phyloP scores from a whole-genome alignment of 495 filamentous ascomycete genomes.

The Penicillium samsonianum region DNA sequence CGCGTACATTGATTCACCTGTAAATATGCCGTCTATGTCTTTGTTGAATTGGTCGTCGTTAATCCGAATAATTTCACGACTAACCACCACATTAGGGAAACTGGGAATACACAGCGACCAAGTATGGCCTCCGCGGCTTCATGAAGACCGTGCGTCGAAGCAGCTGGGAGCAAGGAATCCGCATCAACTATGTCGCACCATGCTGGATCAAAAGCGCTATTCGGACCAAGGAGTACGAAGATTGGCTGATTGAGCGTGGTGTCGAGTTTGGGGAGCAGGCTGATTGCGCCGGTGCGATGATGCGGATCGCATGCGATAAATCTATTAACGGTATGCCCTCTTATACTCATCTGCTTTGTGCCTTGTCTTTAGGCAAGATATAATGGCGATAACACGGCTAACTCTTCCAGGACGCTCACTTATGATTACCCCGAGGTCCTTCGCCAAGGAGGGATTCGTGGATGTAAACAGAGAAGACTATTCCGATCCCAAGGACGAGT shows the following conservation, averaged over 20 bases:
- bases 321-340: not conserved
- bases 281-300: constrained; percentile 2
- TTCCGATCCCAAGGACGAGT: not conserved
- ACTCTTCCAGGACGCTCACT: not conserved
- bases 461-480: constrained; percentile 1
- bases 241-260: not conserved
- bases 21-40: not conserved
- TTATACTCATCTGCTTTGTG: no score
- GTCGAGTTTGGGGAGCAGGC: not conserved
- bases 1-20: constrained; percentile 1
- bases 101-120: constrained; percentile 1
- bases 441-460: not conserved
- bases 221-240: not conserved
- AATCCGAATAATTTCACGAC: not conserved
- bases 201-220: constrained; percentile 4
- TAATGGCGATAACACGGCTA: not conserved
- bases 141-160: not conserved
- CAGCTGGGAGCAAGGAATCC: constrained; percentile 4
- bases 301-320: constrained; percentile 1
- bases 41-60: not conserved
- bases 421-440: not conserved
- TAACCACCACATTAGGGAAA: not conserved
- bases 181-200: not conserved
- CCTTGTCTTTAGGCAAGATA: not conserved
- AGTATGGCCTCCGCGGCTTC: constrained; percentile 1